These are phyloP conservation scores for Gillenia trifoliata DNA, from an alignment of 306 rosid species.

Conservation along the genomic window DNA sequence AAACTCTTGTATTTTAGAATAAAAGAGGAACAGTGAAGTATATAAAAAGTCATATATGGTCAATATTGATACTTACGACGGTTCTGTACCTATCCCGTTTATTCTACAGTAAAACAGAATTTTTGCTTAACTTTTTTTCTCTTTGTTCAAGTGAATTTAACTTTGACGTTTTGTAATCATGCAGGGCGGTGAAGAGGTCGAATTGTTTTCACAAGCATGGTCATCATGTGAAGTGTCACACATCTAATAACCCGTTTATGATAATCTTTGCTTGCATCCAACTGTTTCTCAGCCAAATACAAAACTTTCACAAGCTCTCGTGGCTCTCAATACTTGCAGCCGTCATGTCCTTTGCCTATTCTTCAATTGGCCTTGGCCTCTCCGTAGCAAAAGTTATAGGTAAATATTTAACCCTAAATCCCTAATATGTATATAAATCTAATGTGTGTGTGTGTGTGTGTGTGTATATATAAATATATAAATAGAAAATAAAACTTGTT, in stretches of 20 bases:
- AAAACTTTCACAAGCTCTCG: conserved; percentile 76
- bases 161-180: background rate
- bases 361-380: conserved; percentile 86
- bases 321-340: conserved; percentile 98
- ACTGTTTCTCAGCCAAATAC: conserved; percentile 76
- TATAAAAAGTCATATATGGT: background rate
- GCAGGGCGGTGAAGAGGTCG: conserved; percentile 85
- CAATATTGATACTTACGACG: background rate
- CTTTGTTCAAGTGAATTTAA: background rate
- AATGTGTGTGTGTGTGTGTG: no score
- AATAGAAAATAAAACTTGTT: background rate
- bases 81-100: background rate
- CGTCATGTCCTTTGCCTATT: conserved; percentile 90
- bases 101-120: background rate
- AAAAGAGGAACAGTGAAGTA: background rate
- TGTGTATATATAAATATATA: no score
- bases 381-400: conserved; percentile 70
- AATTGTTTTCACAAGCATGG: conserved; percentile 87
- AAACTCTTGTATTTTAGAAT: background rate
- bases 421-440: no score
- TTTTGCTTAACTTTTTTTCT: background rate
- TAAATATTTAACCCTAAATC: background rate
- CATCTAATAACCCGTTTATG: conserved; percentile 70
- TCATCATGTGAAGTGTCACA: conserved; percentile 46
- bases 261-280: conserved; percentile 68